phyloP scores from a whole-genome alignment of 345 rosid species.

The Eucalyptus pumila region DNA sequence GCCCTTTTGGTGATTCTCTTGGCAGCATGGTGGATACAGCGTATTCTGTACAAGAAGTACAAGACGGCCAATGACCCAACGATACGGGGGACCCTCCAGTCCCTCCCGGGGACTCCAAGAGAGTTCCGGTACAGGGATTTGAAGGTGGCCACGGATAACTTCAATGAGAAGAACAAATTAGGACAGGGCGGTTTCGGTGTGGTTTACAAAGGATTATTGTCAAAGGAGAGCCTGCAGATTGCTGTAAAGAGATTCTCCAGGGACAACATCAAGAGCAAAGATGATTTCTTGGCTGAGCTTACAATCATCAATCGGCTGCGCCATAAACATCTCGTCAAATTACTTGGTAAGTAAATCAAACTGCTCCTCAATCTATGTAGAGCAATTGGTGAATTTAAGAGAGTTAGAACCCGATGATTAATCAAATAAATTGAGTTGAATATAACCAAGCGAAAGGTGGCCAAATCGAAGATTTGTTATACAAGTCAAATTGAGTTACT shows the following conservation, averaged over 20 bases:
- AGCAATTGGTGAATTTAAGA: not conserved
- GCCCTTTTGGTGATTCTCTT: not conserved
- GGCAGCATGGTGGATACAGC: not conserved
- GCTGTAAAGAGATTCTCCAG: conserved; percentile 44
- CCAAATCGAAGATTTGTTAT: not conserved
- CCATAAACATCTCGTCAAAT: conserved; percentile 31
- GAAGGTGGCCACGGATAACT: conserved; percentile 24
- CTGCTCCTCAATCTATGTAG: not conserved
- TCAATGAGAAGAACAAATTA: conserved; percentile 19
- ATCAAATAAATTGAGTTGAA: not conserved
- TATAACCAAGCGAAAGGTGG: not conserved
- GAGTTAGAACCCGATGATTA: not conserved
- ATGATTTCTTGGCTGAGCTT: conserved; percentile 39
- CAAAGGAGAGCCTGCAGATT: not conserved
- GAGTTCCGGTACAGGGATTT: conserved; percentile 26
- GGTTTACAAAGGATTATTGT: conserved; percentile 23
- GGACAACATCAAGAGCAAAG: conserved; percentile 30
- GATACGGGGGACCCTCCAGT: conserved; percentile 26
- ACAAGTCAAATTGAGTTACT: not conserved
- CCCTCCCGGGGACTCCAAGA: conserved; percentile 34
- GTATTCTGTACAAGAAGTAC: not conserved
- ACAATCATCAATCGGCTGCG: conserved; percentile 39
- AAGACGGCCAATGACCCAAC: conserved; percentile 11
- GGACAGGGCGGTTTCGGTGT: conserved; percentile 46
- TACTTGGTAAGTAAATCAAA: conserved; percentile 12